Conservation (phyloP, 2,329 filamentous ascomycete genomes). For the Hymenoscyphus fraxineus region DNA sequence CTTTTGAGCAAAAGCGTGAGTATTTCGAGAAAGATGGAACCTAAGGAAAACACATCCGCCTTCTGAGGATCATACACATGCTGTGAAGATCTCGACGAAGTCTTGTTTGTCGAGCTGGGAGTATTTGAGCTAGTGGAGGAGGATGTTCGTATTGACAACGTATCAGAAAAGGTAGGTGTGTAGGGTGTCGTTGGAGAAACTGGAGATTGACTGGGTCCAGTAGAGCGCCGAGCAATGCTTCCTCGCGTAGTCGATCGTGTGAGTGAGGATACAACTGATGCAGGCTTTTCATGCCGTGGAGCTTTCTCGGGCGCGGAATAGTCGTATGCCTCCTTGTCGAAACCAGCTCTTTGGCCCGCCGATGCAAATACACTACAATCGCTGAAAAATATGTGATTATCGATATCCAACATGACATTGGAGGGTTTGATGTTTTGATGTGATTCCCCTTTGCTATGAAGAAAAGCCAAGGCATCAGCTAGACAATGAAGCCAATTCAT, state of each 20-base stretch:
- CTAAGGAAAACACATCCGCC: slow-evolving; percentile 70
- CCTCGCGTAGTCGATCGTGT: slow-evolving; percentile 31
- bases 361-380: slow-evolving; percentile 53
- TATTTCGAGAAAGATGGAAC: slow-evolving; percentile 69
- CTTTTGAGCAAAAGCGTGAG: slow-evolving; percentile 67
- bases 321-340: slow-evolving; percentile 68
- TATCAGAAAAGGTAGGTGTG: slow-evolving; percentile 20
- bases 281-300: slow-evolving; percentile 37
- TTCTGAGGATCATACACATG: slow-evolving; percentile 50
- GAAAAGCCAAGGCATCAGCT: slow-evolving; percentile 59
- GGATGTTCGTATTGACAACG: slow-evolving; percentile 25
- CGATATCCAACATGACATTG: slow-evolving; percentile 62
- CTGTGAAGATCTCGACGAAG: neutral
- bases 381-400: slow-evolving; percentile 64
- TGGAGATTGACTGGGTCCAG: slow-evolving; percentile 24
- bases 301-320: slow-evolving; percentile 64
- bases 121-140: slow-evolving; percentile 21
- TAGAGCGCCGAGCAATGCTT: slow-evolving; percentile 20
- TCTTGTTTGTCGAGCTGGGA: slow-evolving; percentile 14
- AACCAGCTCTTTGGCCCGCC: slow-evolving; percentile 44
- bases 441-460: slow-evolving; percentile 61
- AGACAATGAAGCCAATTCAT: slow-evolving; percentile 75
- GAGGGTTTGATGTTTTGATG: slow-evolving; percentile 70
- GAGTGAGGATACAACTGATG: slow-evolving; percentile 34
- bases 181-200: slow-evolving; percentile 1